A percentile compares a stretch with the other conserved stretches of the same genome.
These are phyloP conservation scores for Starmerella scarabaei DNA, from an alignment of 805 yeast species.

Conservation along the genomic window DNA sequence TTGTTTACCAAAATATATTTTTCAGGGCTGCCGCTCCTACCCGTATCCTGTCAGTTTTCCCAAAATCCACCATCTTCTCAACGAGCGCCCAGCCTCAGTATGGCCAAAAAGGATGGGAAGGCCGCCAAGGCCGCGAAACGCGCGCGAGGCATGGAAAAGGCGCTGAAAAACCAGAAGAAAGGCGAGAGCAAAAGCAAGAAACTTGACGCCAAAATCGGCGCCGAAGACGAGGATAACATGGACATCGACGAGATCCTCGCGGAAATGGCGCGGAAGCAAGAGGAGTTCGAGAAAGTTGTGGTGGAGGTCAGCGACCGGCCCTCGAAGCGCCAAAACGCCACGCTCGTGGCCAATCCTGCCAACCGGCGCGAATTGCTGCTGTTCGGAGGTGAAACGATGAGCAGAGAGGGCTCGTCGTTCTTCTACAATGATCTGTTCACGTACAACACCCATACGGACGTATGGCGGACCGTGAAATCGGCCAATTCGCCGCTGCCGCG, in stretches of 20 bases:
- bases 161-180: constrained; percentile 59
- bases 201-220: constrained; percentile 43
- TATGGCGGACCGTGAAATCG: constrained; percentile 68
- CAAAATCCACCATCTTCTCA: not conserved
- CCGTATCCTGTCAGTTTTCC: not conserved
- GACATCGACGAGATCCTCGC: constrained; percentile 76
- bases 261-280: constrained; percentile 69
- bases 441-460: constrained; percentile 61
- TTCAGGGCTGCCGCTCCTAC: not conserved
- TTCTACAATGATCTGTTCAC: constrained; percentile 74
- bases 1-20: not conserved
- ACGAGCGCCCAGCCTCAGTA: constrained; percentile 28
- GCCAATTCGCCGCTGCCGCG: constrained; percentile 86
- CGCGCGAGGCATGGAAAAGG: constrained; percentile 74
- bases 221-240: constrained; percentile 69
- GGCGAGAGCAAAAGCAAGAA: constrained; percentile 66
- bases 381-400: constrained; percentile 78
- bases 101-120: constrained; percentile 78
- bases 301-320: constrained; percentile 51
- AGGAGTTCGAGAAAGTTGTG: constrained; percentile 56
- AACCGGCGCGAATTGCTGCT: constrained; percentile 65
- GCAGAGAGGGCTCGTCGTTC: constrained; percentile 34
- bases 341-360: constrained; percentile 66
- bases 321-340: constrained; percentile 53
- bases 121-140: constrained; percentile 84